Evolutionary conservation across 805 yeast species (phyloP).

Genomic region (Candida sphagnicola): DNA sequence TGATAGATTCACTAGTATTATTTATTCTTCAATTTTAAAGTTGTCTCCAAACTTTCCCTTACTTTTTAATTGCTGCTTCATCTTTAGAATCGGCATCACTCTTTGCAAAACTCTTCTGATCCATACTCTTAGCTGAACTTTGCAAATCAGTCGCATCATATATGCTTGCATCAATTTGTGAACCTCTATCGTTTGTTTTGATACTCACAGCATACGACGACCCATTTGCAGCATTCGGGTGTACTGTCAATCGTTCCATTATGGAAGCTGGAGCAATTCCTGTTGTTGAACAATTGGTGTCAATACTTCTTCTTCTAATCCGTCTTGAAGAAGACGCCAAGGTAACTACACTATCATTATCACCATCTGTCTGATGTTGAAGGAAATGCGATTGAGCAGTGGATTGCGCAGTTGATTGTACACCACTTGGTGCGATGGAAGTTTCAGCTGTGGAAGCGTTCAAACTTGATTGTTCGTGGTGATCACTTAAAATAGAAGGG

Average conservation of each 20-base stretch:
- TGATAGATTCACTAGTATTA: too few relatives aligned
- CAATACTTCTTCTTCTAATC: slow-evolving; percentile 37
- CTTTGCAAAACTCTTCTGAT: not conserved
- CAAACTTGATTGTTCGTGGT: slow-evolving; percentile 25
- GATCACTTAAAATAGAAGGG: slow-evolving; percentile 34
- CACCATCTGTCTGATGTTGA: slow-evolving; percentile 22
- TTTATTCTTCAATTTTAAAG: too few relatives aligned
- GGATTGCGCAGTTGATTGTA: not conserved
- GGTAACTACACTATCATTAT: slow-evolving; percentile 41
- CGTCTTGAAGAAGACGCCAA: slow-evolving; percentile 39
- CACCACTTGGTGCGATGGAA: slow-evolving; percentile 41
- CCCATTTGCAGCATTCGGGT: slow-evolving; percentile 25
- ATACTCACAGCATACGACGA: slow-evolving; percentile 18
- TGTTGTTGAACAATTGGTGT: slow-evolving; percentile 60
- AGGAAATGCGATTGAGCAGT: not conserved
- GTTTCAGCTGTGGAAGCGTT: slow-evolving; percentile 49
- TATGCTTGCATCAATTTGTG: slow-evolving; percentile 7
- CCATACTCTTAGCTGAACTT: slow-evolving; percentile 7
- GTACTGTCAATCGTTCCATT: slow-evolving; percentile 46
- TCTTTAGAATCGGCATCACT: not conserved
- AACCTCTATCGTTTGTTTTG: slow-evolving; percentile 8
- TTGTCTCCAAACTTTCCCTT: too few relatives aligned
- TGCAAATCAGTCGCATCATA: slow-evolving; percentile 8
- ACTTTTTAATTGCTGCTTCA: not conserved
- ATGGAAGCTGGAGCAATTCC: slow-evolving; percentile 77